Evolutionary conservation across 495 filamentous ascomycete genomes (phyloP), one percentile per base, ranked within the genome.

Genomic region (Friedmanniomyces endolithicus): DNA sequence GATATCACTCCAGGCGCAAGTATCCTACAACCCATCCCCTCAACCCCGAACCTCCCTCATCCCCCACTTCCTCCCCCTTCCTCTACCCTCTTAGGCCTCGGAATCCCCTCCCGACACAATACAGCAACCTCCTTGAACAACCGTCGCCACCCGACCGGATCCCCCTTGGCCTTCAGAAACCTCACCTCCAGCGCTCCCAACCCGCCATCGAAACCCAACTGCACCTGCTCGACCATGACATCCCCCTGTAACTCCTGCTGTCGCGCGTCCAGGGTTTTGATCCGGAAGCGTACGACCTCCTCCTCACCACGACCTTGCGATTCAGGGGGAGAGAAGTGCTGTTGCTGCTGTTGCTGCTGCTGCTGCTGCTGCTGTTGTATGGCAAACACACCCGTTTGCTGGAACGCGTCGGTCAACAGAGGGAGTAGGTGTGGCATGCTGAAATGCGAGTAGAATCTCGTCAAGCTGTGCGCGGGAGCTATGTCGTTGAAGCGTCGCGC

Each of bases 81-180:
- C 37, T 41, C 37, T 8, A 16, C 8, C 33, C 37, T 47, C 44
- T 16, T 47, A 22, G 67, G 67, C 61, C 56, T 52, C 54, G 70
- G 65, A 49, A 96, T 78, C 6, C 79, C 88, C 61, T 95, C 88
- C 67, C 83, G 84, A 71, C 89, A 92, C 27, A 90, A 71, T 54
- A 90, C 72, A 17, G 83, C 84, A 12, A 95, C 80, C 68, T 84
- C 87, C 71, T 96, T 99, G 75, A 99, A 99, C 65, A 99, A 90
- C 48, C 92, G 76, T 53, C 92, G 77, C 92, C 92, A 99, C 75
- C 96, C 92, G 29, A 99, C 68, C 11, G 94, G 94, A 74, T 99
- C 92, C 12, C 94, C 92, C 71, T 94, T 94, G 37, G 83, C 78
- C 70, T 99, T 99, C 58, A 94, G 77, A 67, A 99, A 97, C 53